Evolutionary conservation across 2,329 filamentous ascomycete genomes (phyloP).

Genomic region (Ceratocystis lukuohia): DNA sequence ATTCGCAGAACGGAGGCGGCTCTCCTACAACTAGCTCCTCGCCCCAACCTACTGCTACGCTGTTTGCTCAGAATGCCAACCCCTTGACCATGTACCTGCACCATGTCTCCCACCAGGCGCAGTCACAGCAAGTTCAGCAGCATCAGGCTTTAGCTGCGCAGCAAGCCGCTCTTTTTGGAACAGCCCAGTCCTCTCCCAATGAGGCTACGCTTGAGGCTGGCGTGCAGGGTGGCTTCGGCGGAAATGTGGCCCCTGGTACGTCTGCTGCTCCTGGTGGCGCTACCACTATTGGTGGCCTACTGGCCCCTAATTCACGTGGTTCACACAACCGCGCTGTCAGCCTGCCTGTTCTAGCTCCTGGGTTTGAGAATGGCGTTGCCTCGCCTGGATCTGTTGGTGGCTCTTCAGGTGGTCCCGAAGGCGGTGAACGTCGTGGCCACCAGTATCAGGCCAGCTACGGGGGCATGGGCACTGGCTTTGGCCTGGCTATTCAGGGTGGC

Average conservation of each 20-base stretch:
- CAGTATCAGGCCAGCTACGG: constrained; percentile 53
- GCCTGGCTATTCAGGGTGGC: constrained; percentile 49
- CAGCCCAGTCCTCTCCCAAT: constrained; percentile 46
- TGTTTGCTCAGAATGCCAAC: constrained; percentile 75
- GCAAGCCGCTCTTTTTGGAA: constrained; percentile 69
- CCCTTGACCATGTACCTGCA: constrained; percentile 87
- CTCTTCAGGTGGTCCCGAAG: constrained; percentile 23
- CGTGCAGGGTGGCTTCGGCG: constrained; percentile 42
- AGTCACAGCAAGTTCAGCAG: constrained; percentile 63
- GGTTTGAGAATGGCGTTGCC: constrained; percentile 46
- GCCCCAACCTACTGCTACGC: constrained; percentile 53
- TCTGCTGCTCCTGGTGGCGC: constrained; percentile 42
- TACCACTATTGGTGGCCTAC: constrained; percentile 61
- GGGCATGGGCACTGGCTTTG: constrained; percentile 46
- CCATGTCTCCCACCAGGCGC: constrained; percentile 60
- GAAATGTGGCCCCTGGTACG: constrained; percentile 29
- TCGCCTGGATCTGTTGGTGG: constrained; percentile 32
- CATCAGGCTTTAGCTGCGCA: constrained; percentile 59
- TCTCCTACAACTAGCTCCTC: constrained; percentile 41
- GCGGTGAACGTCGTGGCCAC: constrained; percentile 47
- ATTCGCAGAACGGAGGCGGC: constrained; percentile 32
- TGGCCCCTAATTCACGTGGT: constrained; percentile 52
- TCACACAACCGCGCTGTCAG: constrained; percentile 75
- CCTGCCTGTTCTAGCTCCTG: constrained; percentile 57
- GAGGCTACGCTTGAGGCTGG: constrained; percentile 47